Base-by-base conservation (phyloP, 495 filamentous ascomycete species). In the Penicillium canescens region DNA sequence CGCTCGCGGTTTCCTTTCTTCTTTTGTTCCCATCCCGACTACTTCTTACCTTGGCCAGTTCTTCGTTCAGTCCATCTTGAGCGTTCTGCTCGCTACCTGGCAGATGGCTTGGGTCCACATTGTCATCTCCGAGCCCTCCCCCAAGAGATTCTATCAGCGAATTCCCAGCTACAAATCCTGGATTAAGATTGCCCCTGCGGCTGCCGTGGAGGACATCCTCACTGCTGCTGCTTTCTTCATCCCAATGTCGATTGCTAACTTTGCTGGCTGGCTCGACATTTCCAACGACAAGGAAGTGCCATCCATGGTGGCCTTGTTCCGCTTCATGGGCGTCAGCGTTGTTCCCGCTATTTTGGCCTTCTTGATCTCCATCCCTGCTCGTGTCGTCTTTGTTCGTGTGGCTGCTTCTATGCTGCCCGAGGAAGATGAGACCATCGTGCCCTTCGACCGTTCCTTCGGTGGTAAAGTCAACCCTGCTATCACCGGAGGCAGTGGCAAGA, bases 381-480 rank as follows among this genome's bases (percentile, higher is more conserved):
- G 68, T 7, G 85, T 87, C 12, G 81, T 82, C 26, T 78, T 87
- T 36, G 74, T 82, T 54, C 86, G 88, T 49, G 81, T 91, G 20
- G 85, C 90, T 41, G 87, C 88, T 13, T 86, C 85, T 4, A 79
- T 89, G 65, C 80, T 91, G 1, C 76, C 86, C 0, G 86, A 89
- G 50, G 77, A 82, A 23, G 72, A 89, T 42, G 84, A 91, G 66
- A 78, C 83, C 3, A 88, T 92, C 53, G 84, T 91, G 41, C 82
- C 85, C n/a, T 90, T 91, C 47, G 88, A 91, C 71, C 82, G 86
- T 43, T 82, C 77, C 42, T 89, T 89, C 54, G 82, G 77, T 36
- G 77, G 82, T 12, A 82, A 81, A 59, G 77, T 83, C 16, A 63
- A 70, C 24, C 80, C 86, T 18, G 81, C 79, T 18, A 78, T 88